phyloP scores from a whole-genome alignment of 345 rosid genomes.

The Hypericum perforatum region DNA sequence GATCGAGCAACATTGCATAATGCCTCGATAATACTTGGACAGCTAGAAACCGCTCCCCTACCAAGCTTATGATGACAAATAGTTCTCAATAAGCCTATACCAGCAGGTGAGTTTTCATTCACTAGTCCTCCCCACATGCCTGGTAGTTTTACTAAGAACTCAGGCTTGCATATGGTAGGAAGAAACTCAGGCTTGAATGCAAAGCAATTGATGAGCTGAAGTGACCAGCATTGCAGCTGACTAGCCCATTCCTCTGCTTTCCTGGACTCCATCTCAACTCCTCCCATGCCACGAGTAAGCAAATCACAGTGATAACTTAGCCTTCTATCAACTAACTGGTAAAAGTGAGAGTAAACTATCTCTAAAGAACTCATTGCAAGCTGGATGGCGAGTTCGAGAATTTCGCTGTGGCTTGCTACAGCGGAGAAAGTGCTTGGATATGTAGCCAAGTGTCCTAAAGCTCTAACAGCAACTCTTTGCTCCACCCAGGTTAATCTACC shows the following conservation, averaged over 20 bases:
- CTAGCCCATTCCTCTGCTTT: constrained; percentile 99
- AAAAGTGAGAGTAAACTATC: constrained; percentile 92
- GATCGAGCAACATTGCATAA: constrained; percentile 88
- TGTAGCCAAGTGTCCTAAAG: constrained; percentile 93
- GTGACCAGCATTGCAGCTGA: constrained; percentile 98
- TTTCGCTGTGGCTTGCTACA: constrained; percentile 73
- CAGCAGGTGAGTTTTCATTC: constrained; percentile 97
- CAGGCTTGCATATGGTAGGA: constrained; percentile 77
- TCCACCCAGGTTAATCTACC: constrained; percentile 99
- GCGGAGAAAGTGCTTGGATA: constrained; percentile 73
- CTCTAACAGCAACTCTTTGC: constrained; percentile 94
- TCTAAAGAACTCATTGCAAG: constrained; percentile 89
- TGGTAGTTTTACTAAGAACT: constrained; percentile 78
- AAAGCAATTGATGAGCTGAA: constrained; percentile 98
- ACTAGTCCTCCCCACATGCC: constrained; percentile 99
- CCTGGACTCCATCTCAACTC: constrained; percentile 97
- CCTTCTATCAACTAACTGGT: constrained; percentile 72
- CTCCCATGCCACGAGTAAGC: constrained; percentile 99
- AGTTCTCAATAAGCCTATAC: constrained; percentile 88
- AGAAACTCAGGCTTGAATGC: constrained; percentile 99
- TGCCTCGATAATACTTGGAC: constrained; percentile 79
- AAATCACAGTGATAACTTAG: constrained; percentile 89
- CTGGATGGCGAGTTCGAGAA: constrained; percentile 83
- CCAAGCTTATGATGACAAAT: constrained; percentile 95
- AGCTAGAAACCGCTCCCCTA: constrained; percentile 78